A percentile compares a stretch with the other conserved stretches of the same genome.
phyloP scores from a whole-genome alignment of 148 eudicot genomes.

The Silene uniflora region DNA sequence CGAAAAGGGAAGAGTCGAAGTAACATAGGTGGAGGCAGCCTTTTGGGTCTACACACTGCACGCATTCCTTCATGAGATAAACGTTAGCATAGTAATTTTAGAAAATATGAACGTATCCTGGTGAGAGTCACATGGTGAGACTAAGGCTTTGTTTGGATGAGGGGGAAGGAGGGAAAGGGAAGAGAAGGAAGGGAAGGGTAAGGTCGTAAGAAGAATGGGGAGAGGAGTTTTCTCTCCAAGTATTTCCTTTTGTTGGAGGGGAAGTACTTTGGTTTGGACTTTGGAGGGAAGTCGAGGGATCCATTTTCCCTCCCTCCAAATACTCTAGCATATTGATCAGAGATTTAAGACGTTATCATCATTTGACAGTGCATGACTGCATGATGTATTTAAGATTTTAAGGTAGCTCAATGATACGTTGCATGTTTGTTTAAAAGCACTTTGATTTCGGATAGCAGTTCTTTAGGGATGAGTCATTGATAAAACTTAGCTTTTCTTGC shows the following conservation, averaged over 20 bases:
- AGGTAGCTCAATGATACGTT: background rate
- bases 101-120: constrained; percentile 1
- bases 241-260: too few species aligned
- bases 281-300: too few species aligned
- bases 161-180: too few species aligned
- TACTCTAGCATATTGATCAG: constrained; percentile 7
- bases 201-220: background rate
- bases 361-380: background rate
- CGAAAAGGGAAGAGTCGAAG: too few species aligned
- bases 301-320: background rate
- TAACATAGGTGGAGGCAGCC: background rate
- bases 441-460: background rate
- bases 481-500: constrained; percentile 3
- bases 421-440: background rate
- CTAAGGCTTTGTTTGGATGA: background rate
- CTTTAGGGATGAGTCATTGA: background rate
- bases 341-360: background rate
- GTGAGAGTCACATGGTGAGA: background rate
- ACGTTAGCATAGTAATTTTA: background rate
- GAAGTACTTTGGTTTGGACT: too few species aligned
- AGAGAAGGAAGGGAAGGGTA: background rate
- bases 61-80: background rate
- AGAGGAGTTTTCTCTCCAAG: too few species aligned
- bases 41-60: background rate
- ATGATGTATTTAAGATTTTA: background rate